Conservation (phyloP, 2,329 filamentous ascomycete species). For the Emericellopsis atlantica region DNA sequence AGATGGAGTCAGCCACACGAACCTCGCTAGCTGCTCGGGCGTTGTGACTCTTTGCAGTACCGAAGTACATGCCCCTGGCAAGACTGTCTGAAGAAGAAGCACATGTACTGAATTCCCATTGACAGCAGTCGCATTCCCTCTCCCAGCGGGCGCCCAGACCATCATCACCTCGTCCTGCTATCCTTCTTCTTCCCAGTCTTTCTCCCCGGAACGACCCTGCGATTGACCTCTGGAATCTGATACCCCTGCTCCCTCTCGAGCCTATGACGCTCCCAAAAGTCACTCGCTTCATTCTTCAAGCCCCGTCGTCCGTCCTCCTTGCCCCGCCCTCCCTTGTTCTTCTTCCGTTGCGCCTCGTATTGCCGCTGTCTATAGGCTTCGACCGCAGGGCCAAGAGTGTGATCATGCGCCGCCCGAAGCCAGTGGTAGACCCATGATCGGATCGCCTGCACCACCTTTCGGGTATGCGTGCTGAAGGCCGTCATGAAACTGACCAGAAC, state of each 20-base stretch:
- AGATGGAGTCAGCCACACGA: no score
- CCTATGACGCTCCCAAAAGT: conserved; percentile 27
- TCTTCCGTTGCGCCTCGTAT: neutral
- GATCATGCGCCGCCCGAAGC: neutral
- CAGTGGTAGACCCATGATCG: neutral
- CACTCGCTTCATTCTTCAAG: conserved; percentile 19
- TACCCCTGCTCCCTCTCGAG: conserved; percentile 25
- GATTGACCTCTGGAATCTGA: conserved; percentile 23
- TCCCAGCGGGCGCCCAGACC: no score
- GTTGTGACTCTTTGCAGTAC: no score
- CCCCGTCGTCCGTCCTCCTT: conserved; percentile 5
- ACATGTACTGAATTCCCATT: neutral
- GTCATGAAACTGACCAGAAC: conserved; percentile 37
- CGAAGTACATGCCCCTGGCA: no score
- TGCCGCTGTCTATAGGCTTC: neutral
- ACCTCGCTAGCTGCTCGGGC: no score
- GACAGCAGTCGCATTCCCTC: no score
- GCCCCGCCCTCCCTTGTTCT: conserved; percentile 3
- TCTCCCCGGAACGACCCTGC: neutral
- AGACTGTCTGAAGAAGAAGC: neutral
- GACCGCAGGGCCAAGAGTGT: neutral
- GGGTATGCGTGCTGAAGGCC: conserved; percentile 39
- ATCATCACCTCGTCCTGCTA: neutral
- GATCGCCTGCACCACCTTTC: conserved; percentile 12
- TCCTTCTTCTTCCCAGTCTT: conserved; percentile 2